Conservation (phyloP, 768 basidiomycete genomes). For the Pleurotus giganteus region DNA sequence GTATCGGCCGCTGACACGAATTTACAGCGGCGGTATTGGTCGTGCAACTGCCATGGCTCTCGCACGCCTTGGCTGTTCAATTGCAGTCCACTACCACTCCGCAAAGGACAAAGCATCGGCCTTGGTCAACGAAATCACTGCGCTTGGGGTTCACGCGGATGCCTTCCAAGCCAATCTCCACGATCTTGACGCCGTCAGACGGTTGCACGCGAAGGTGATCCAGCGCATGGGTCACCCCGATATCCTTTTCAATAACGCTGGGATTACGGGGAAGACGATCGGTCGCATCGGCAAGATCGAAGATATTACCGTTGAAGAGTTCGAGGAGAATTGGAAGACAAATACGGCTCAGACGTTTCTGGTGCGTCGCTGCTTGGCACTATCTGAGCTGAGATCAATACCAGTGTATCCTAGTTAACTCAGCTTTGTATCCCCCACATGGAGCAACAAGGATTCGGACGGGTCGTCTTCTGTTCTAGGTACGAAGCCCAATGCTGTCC, state of each 20-base stretch:
- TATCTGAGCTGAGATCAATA: too few species aligned
- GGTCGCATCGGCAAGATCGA: constrained; percentile 48
- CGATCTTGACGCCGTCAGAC: constrained; percentile 40
- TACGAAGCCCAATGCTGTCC: constrained; percentile 13
- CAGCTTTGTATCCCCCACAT: constrained; percentile 51
- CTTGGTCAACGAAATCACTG: constrained; percentile 34
- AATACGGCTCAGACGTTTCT: constrained; percentile 47
- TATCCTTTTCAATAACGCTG: constrained; percentile 52
- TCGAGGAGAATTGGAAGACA: constrained; percentile 46
- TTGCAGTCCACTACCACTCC: constrained; percentile 52
- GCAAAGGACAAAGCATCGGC: constrained; percentile 33
- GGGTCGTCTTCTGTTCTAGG: constrained; percentile 54
- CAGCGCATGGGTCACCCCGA: constrained; percentile 44
- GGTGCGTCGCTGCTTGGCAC: constrained; percentile 24
- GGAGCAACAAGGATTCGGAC: constrained; percentile 45
- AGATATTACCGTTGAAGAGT: constrained; percentile 38
- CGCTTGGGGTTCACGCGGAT: constrained; percentile 30
- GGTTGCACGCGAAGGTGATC: constrained; percentile 41
- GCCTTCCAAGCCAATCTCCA: constrained; percentile 49
- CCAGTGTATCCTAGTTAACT: too few species aligned
- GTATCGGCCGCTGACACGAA: background rate
- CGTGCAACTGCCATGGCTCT: constrained; percentile 45
- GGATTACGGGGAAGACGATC: constrained; percentile 36
- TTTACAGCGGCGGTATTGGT: constrained; percentile 50
- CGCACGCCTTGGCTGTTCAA: constrained; percentile 39